Percentiles rank a stretch among this genome's conserved stretches.
Conservation (phyloP, 352 stramenopile species). For the Globisporangium apiculatum region DNA sequence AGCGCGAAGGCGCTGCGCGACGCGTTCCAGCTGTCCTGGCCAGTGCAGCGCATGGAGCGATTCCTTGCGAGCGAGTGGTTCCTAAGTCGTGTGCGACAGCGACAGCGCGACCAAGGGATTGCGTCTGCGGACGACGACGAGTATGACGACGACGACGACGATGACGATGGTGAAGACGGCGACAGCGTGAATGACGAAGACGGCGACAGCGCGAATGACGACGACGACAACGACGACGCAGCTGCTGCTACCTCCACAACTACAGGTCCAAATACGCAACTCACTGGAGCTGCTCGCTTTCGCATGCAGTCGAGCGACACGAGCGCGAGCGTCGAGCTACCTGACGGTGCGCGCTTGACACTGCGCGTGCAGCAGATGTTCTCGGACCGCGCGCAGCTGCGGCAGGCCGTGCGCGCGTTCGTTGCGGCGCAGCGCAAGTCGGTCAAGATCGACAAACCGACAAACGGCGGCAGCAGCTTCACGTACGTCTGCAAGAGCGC, state of each 20-base stretch:
- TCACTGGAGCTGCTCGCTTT: neutral
- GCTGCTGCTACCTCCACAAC: neutral
- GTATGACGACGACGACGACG: neutral
- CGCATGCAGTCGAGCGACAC: too few species aligned
- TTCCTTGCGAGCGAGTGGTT: conserved; percentile 8
- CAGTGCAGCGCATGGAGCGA: conserved; percentile 5
- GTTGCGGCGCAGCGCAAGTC: conserved; percentile 30
- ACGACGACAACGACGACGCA: neutral
- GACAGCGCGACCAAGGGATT: neutral
- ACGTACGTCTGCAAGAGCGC: conserved; percentile 37
- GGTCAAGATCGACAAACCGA: conserved; percentile 23
- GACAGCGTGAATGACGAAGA: neutral
- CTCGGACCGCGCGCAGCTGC: conserved; percentile 22
- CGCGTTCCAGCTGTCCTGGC: conserved; percentile 5
- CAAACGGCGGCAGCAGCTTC: conserved; percentile 48
- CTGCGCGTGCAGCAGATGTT: conserved; percentile 25
- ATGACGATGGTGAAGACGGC: neutral
- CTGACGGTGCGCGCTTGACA: neutral
- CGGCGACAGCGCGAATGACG: neutral
- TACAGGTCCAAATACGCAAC: neutral
- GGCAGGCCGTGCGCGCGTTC: conserved; percentile 36
- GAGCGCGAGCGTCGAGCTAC: neutral
- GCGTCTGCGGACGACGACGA: neutral
- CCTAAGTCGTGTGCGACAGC: conserved; percentile 1
- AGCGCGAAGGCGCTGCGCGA: conserved; percentile 11